phyloP scores from a whole-genome alignment of 2,329 filamentous ascomycete genomes.

The Ciborinia camelliae region DNA sequence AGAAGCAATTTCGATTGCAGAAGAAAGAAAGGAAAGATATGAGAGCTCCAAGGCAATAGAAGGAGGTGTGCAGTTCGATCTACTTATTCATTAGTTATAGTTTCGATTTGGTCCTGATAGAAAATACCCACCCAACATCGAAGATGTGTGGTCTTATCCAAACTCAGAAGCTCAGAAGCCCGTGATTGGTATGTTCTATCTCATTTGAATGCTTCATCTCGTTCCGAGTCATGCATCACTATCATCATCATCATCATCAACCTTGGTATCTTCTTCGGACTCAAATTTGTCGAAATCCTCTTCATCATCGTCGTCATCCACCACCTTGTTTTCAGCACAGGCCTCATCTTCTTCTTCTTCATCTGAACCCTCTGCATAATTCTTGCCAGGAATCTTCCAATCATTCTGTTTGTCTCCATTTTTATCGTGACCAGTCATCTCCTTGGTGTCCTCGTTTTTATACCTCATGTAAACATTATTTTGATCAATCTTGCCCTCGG shows the following conservation, averaged over 20 bases:
- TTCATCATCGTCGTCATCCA: background rate
- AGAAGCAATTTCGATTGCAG: background rate
- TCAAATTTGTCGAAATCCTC: background rate
- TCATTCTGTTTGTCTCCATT: too few species aligned
- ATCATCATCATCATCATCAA: background rate
- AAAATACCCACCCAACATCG: background rate
- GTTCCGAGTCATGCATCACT: too few species aligned
- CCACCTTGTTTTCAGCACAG: background rate
- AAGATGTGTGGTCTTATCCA: background rate
- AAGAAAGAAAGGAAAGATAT: background rate
- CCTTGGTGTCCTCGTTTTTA: background rate
- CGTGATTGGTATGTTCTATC: background rate
- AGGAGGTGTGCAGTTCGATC: too few species aligned
- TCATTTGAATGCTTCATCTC: too few species aligned
- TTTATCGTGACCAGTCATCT: too few species aligned
- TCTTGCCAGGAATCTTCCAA: too few species aligned
- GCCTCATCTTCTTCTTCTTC: background rate
- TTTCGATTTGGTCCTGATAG: background rate
- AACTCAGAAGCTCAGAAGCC: background rate
- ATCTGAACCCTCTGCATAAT: background rate
- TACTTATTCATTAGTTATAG: background rate
- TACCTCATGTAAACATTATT: background rate
- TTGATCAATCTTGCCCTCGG: too few species aligned
- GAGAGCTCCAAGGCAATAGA: background rate
- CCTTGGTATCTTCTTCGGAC: background rate